phyloP scores from a whole-genome alignment of 108 stramenopile species.

The Seminavis robusta region DNA sequence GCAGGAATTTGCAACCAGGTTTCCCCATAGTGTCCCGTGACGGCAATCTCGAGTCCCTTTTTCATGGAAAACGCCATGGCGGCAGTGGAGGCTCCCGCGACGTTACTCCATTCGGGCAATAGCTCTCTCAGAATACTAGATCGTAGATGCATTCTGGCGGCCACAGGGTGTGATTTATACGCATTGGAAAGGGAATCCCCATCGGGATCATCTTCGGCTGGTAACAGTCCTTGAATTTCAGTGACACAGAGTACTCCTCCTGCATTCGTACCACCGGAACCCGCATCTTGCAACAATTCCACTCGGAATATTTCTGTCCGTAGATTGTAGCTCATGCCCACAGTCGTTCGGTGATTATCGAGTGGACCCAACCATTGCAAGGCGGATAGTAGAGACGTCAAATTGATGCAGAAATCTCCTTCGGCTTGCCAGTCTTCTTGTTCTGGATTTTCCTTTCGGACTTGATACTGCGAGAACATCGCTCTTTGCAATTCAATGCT shows the following conservation, averaged over 20 bases:
- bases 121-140: constrained; percentile 42
- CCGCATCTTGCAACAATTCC: constrained; percentile 35
- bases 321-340: constrained; percentile 58
- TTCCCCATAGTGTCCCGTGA: constrained; percentile 44
- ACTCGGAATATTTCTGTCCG: constrained; percentile 48
- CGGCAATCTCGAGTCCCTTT: constrained; percentile 46
- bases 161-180: constrained; percentile 48
- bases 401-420: constrained; percentile 48
- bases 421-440: background rate
- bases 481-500: constrained; percentile 56
- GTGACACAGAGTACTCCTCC: constrained; percentile 17
- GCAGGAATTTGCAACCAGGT: constrained; percentile 29
- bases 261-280: background rate
- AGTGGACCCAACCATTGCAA: constrained; percentile 50
- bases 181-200: constrained; percentile 35
- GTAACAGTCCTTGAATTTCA: constrained; percentile 23
- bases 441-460: background rate
- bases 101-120: constrained; percentile 45
- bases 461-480: constrained; percentile 60
- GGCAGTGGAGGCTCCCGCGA: constrained; percentile 39
- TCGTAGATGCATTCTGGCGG: constrained; percentile 49
- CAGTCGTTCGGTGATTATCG: constrained; percentile 33
- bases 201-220: background rate
- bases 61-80: constrained; percentile 26
- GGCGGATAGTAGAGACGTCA: constrained; percentile 61